phyloP scores from a whole-genome alignment of 1,284 basidiomycete species.

The Papiliotrema fonsecae region DNA sequence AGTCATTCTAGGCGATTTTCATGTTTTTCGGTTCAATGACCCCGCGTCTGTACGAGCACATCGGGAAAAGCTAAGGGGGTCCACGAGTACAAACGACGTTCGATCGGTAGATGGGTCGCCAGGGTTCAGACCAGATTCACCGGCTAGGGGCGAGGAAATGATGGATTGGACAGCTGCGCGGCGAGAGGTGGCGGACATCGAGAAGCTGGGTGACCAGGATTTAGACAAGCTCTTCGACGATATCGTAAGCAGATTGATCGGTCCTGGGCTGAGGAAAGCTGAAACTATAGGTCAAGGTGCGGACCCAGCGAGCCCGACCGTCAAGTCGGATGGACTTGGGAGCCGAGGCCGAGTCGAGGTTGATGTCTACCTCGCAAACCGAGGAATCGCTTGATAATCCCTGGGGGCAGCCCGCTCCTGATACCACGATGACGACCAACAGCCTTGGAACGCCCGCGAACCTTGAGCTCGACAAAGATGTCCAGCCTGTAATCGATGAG shows the following conservation, averaged over 20 bases:
- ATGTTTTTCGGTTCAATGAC: slow-evolving; percentile 92
- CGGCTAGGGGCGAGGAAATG: slow-evolving; percentile 53
- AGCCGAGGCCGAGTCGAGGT: slow-evolving; percentile 30
- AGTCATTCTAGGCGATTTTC: slow-evolving; percentile 93
- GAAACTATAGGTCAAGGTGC: slow-evolving; percentile 64
- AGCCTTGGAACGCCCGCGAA: slow-evolving; percentile 23
- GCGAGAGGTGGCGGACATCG: slow-evolving; percentile 82
- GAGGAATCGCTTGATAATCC: slow-evolving; percentile 51
- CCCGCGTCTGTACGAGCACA: slow-evolving; percentile 90
- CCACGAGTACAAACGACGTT: slow-evolving; percentile 14
- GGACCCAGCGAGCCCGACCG: slow-evolving; percentile 67
- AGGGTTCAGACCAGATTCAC: slow-evolving; percentile 17
- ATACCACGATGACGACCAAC: slow-evolving; percentile 21
- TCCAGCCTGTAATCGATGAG: slow-evolving; percentile 10
- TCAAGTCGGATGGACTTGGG: slow-evolving; percentile 37
- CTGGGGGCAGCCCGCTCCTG: slow-evolving; percentile 57
- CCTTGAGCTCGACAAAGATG: slow-evolving; percentile 13
- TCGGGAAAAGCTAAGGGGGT: slow-evolving; percentile 57
- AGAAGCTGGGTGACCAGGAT: slow-evolving; percentile 86
- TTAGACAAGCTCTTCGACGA: slow-evolving; percentile 84
- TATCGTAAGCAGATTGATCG: slow-evolving; percentile 43
- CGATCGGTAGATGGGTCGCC: slow-evolving; percentile 19
- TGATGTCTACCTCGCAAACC: slow-evolving; percentile 24
- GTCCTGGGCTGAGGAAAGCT: neutral
- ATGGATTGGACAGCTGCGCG: slow-evolving; percentile 93